Percentiles rank a stretch among this genome's conserved stretches.
Conservation (phyloP, 345 rosid species). For the Arabis alpina region DNA sequence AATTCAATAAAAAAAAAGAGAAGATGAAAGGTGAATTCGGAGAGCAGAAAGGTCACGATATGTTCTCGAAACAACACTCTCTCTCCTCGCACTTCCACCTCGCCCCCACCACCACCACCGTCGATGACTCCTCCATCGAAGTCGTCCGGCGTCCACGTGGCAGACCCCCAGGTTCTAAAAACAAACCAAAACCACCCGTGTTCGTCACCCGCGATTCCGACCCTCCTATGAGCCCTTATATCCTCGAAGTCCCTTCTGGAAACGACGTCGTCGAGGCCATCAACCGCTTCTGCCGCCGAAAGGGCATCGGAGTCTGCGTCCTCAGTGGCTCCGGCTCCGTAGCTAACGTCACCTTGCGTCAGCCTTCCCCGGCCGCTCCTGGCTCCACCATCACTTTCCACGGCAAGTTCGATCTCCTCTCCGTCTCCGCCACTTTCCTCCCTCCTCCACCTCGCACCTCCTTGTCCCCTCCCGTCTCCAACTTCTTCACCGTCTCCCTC, state of each 20-base stretch:
- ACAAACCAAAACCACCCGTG: slow-evolving; percentile 79
- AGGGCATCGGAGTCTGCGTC: slow-evolving; percentile 61
- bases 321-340: slow-evolving; percentile 90
- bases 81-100: slow-evolving; percentile 57
- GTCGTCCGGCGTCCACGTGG: slow-evolving; percentile 83
- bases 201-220: slow-evolving; percentile 65
- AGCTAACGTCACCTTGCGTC: slow-evolving; percentile 82
- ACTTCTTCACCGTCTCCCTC: slow-evolving; percentile 65
- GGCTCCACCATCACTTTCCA: slow-evolving; percentile 83
- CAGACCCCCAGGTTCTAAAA: slow-evolving; percentile 89
- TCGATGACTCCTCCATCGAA: slow-evolving; percentile 74
- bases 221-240: slow-evolving; percentile 83
- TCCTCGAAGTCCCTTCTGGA: slow-evolving; percentile 80
- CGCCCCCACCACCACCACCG: slow-evolving; percentile 44
- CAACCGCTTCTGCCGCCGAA: slow-evolving; percentile 71
- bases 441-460: slow-evolving; percentile 53
- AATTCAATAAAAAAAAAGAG: slow-evolving; percentile 7
- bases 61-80: slow-evolving; percentile 65
- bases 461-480: slow-evolving; percentile 53
- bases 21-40: slow-evolving; percentile 72
- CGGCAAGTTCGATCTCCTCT: slow-evolving; percentile 84
- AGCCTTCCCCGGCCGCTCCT: slow-evolving; percentile 72
- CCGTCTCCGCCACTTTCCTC: slow-evolving; percentile 80
- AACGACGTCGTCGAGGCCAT: slow-evolving; percentile 71
- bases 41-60: slow-evolving; percentile 47